A percentile compares a stretch with the other conserved stretches of the same genome.
phyloP scores from a whole-genome alignment of 768 basidiomycete genomes.

The Suillus hirtellus region DNA sequence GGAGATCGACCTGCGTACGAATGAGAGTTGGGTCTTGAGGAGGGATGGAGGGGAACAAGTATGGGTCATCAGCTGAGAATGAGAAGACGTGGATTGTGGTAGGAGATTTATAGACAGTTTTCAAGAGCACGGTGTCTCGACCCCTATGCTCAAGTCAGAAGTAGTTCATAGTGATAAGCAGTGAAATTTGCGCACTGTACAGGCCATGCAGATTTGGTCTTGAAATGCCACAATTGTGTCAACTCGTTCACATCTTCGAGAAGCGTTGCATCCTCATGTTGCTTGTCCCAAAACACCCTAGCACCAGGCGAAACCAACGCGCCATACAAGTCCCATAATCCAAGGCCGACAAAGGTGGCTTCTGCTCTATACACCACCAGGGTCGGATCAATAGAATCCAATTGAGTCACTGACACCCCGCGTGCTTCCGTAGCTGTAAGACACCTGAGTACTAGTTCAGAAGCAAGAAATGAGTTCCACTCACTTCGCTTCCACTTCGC shows the following conservation, averaged over 20 bases:
- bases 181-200: conserved; percentile 63
- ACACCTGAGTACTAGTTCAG: conserved; percentile 11
- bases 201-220: conserved; percentile 91
- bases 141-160: conserved; percentile 50
- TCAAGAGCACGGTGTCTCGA: conserved; percentile 86
- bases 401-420: conserved; percentile 92
- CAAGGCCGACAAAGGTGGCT: conserved; percentile 94
- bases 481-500: conserved; percentile 93
- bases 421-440: conserved; percentile 72
- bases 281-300: conserved; percentile 83
- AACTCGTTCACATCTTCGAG: conserved; percentile 90
- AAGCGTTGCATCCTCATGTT: conserved; percentile 81
- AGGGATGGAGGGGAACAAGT: conserved; percentile 78
- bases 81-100: conserved; percentile 93
- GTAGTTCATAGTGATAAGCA: conserved; percentile 15
- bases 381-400: conserved; percentile 96
- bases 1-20: conserved; percentile 95
- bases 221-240: conserved; percentile 92
- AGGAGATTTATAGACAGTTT: conserved; percentile 96
- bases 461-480: conserved; percentile 29
- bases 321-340: conserved; percentile 92
- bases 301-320: conserved; percentile 87
- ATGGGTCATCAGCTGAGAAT: conserved; percentile 89
- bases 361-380: conserved; percentile 95
- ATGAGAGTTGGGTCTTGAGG: conserved; percentile 74